These are phyloP conservation scores for Adansonia madagascariensis DNA, from an alignment of 441 rosid species.

Conservation along the genomic window DNA sequence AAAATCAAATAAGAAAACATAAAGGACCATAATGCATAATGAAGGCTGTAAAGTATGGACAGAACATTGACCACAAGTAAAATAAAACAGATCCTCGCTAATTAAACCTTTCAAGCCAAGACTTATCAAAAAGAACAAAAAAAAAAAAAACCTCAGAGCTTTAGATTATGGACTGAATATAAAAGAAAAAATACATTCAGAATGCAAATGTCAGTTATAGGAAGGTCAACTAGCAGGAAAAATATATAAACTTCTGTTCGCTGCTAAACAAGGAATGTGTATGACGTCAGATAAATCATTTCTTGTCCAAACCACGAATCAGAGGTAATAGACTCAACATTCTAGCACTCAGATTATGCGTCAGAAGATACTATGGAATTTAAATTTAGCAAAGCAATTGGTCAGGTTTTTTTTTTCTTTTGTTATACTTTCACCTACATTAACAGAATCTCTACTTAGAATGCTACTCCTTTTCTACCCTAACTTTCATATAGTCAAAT, in stretches of 20 bases:
- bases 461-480: background rate
- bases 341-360: background rate
- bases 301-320: background rate
- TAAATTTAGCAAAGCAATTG: background rate
- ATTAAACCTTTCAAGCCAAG: background rate
- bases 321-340: background rate
- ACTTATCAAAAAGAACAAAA: background rate
- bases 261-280: background rate
- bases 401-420: background rate
- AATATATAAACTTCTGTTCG: background rate
- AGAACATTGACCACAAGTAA: background rate
- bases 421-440: background rate
- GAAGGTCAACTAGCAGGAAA: background rate
- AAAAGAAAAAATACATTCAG: background rate
- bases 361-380: background rate
- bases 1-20: slow-evolving; percentile 3
- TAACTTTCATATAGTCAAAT: slow-evolving; percentile 5
- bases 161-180: background rate
- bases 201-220: background rate
- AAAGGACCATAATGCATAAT: background rate
- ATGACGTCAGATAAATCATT: background rate
- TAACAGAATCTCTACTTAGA: background rate
- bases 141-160: background rate
- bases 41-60: background rate
- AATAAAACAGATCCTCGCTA: background rate